Evolutionary conservation across 2,329 filamentous ascomycete species (phyloP).

Genomic region (Monosporascus sp.): DNA sequence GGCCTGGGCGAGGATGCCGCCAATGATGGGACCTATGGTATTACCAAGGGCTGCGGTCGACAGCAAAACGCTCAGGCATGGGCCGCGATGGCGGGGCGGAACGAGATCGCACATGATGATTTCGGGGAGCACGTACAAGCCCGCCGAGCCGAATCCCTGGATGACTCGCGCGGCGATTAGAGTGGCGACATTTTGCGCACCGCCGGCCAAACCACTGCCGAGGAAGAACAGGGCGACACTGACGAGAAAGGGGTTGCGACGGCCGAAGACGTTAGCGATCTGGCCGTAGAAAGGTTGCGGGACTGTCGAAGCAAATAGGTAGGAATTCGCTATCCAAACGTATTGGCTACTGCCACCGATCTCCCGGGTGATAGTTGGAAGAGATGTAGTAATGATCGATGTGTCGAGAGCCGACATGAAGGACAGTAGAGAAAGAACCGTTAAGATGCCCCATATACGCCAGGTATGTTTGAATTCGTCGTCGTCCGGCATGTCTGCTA

Average conservation of each 20-base stretch:
- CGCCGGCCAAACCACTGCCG: constrained; percentile 41
- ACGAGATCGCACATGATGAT: constrained; percentile 44
- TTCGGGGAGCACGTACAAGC: constrained; percentile 33
- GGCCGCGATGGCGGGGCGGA: constrained; percentile 37
- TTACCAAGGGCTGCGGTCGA: constrained; percentile 24
- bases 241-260: constrained; percentile 30
- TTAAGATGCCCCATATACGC: constrained; percentile 1
- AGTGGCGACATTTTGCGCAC: constrained; percentile 29
- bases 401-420: constrained; percentile 4
- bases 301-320: constrained; percentile 22
- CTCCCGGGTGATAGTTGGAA: constrained; percentile 7
- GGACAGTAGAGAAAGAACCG: constrained; percentile 1
- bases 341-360: constrained; percentile 7
- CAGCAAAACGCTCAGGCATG: constrained; percentile 30
- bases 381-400: constrained; percentile 10
- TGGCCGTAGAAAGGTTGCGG: constrained; percentile 41
- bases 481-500: not conserved
- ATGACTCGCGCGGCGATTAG: constrained; percentile 36
- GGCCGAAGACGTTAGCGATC: constrained; percentile 40
- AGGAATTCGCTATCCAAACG: constrained; percentile 12
- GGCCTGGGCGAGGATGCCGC: constrained; percentile 11
- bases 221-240: constrained; percentile 36
- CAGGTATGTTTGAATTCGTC: constrained; percentile 3
- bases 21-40: constrained; percentile 24
- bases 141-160: constrained; percentile 34